phyloP scores from a whole-genome alignment of 1,139 yeast species.

The Geotrichum europaeum region DNA sequence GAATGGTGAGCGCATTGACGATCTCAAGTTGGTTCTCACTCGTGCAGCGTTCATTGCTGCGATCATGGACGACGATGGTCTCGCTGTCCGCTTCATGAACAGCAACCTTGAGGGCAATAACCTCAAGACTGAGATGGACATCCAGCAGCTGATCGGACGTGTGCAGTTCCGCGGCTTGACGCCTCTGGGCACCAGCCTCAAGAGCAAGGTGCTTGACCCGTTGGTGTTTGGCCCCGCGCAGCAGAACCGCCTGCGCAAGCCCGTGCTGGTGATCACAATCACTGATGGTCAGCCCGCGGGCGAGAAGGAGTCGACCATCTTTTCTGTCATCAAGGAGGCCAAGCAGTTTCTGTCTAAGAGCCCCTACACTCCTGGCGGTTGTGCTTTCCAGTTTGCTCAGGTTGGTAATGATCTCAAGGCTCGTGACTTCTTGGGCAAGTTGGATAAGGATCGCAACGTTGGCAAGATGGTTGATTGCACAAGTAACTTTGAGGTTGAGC shows the following conservation, averaged over 20 bases:
- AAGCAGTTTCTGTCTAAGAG: constrained; percentile 24
- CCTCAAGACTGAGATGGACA: constrained; percentile 28
- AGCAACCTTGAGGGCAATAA: constrained; percentile 26
- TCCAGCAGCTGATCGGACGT: constrained; percentile 24
- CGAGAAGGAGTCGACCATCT: constrained; percentile 26
- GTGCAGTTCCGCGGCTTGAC: constrained; percentile 31
- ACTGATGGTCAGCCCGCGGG: constrained; percentile 36
- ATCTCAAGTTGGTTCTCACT: constrained; percentile 29
- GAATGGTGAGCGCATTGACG: constrained; percentile 34
- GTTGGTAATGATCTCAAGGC: constrained; percentile 34
- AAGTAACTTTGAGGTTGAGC: constrained; percentile 31
- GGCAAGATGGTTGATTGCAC: constrained; percentile 33
- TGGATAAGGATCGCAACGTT: constrained; percentile 31
- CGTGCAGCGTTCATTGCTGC: constrained; percentile 31
- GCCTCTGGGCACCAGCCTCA: constrained; percentile 30
- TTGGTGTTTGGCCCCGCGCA: constrained; percentile 29
- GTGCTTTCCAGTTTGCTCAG: constrained; percentile 34
- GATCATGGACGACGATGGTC: constrained; percentile 32
- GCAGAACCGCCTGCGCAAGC: constrained; percentile 27
- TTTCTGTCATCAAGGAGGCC: constrained; percentile 27
- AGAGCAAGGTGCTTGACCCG: constrained; percentile 30
- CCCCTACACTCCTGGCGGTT: constrained; percentile 30
- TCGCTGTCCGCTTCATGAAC: constrained; percentile 32
- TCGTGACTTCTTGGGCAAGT: constrained; percentile 28
- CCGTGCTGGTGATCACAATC: constrained; percentile 30